Evolutionary conservation across 306 rosid species (phyloP).

Genomic region (Oemleria cerasiformis): DNA sequence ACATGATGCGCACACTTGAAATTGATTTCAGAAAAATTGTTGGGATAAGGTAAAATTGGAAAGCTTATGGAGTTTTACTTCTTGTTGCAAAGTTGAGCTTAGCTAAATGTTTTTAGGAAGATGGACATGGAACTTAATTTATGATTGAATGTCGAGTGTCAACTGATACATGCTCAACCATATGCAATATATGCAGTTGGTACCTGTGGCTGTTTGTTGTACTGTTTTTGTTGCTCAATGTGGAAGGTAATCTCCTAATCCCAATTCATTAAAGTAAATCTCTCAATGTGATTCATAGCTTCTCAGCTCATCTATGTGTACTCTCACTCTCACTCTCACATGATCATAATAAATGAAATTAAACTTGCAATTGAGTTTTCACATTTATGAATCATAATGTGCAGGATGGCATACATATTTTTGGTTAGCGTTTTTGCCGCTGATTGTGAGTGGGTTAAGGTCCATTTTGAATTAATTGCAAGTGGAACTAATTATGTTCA

Average conservation of each 20-base stretch:
- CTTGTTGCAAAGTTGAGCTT: neutral
- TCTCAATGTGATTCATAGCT: too few relatives aligned
- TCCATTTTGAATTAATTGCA: neutral
- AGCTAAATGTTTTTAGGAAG: neutral
- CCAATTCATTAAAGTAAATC: slow-evolving; percentile 6
- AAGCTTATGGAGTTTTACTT: slow-evolving; percentile 2
- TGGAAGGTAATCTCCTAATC: slow-evolving; percentile 54
- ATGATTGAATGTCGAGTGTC: slow-evolving; percentile 1
- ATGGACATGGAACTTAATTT: neutral
- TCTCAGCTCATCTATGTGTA: too few relatives aligned
- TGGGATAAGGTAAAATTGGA: slow-evolving; percentile 65
- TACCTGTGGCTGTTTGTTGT: slow-evolving; percentile 93
- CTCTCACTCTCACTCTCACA: neutral
- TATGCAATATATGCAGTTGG: slow-evolving; percentile 47
- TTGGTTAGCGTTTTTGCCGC: slow-evolving; percentile 87
- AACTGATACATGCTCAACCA: slow-evolving; percentile 11
- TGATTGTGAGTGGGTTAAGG: slow-evolving; percentile 59
- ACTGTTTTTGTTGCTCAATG: slow-evolving; percentile 68
- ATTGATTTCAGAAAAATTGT: slow-evolving; percentile 69
- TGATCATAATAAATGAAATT: neutral
- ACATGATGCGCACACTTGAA: slow-evolving; percentile 64
- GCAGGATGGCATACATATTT: slow-evolving; percentile 95
- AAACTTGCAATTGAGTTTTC: neutral
- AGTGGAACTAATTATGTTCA: neutral
- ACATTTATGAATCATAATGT: slow-evolving; percentile 10